Base-by-base conservation (phyloP, 768 basidiomycete species). In the Tubosaeta sp. region DNA sequence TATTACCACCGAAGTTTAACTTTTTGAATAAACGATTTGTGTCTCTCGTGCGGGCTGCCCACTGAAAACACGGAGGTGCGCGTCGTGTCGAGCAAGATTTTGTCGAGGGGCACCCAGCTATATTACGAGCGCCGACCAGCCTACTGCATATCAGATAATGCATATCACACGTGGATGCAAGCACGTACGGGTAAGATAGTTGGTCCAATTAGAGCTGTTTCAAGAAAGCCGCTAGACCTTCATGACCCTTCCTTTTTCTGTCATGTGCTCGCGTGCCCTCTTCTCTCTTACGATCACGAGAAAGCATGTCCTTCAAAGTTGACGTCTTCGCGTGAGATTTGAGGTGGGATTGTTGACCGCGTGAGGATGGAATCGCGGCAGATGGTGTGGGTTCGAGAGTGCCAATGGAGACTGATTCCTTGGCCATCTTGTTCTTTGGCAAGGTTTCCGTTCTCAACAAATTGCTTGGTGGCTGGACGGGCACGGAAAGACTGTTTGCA, bases 231-330 rank as follows among this genome's bases (percentile, higher is more conserved):
- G 83, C 77, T 31, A 88, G 69, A 17, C 79, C 77, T 26, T 65
- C 71, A 4, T 53, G 59, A 14, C 57, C 59, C 43, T 60, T 69
- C 46, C 55, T 64, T 44, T 49, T 58, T 42, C 58, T 61, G 51
- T 54, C 53, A 8, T 37, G 58, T 3, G 54, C 49, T 65, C 61
- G 56, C 44, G 26, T 54, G 51, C 56, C 59, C 64, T 69, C 67
- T 58, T 71, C 72, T 46, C 72, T 71, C 61, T 79, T 73, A 59
- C 76, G 79, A 55, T 84, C 86, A 37, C 79, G 78, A 26, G 76
- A 76, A 32, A 90, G 72, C 73, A 91, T 76, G 39, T 81, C 76
- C 63, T 82, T 85, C 38, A 91, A 62, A 10, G 76, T 76, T 1
- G 76, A 66, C 58, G 77, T 80, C 65, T 57, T 65, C 4, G 48